Percentiles rank a stretch among this genome's conserved stretches.
These are phyloP conservation scores for Saccharomycopsis malanga DNA, from an alignment of 805 yeast genomes.

Conservation along the genomic window DNA sequence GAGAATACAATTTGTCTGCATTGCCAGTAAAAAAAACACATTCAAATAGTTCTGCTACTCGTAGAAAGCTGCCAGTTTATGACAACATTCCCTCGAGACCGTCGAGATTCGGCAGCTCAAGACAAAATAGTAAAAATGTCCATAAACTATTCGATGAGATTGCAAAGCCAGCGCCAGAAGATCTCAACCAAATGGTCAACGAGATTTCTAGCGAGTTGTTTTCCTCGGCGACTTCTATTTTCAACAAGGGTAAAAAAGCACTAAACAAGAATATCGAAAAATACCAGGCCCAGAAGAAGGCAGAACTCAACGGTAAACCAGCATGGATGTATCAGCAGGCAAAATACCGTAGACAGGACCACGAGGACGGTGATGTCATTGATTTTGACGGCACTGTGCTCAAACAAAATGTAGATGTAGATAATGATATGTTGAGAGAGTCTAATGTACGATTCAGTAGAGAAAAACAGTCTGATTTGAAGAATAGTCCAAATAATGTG, in stretches of 20 bases:
- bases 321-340: conserved; percentile 69
- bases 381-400: conserved; percentile 21
- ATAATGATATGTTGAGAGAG: background rate
- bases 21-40: no score
- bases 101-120: background rate
- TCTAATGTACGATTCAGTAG: no score
- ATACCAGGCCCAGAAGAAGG: conserved; percentile 21
- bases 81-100: background rate
- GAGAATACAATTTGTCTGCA: no score
- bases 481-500: background rate
- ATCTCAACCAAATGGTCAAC: conserved; percentile 14
- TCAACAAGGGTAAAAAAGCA: conserved; percentile 29
- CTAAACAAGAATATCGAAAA: conserved; percentile 24
- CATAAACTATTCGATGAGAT: conserved; percentile 14
- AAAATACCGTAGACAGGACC: conserved; percentile 40
- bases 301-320: conserved; percentile 38
- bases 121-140: conserved; percentile 6
- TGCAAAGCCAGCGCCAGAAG: conserved; percentile 9
- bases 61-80: no score
- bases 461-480: background rate
- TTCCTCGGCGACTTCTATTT: conserved; percentile 26
- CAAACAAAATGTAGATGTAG: background rate
- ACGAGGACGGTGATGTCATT: conserved; percentile 36
- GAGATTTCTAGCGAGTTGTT: conserved; percentile 22
- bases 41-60: background rate